phyloP scores from a whole-genome alignment of 305 asterid species.

The Fraxinus greggii region DNA sequence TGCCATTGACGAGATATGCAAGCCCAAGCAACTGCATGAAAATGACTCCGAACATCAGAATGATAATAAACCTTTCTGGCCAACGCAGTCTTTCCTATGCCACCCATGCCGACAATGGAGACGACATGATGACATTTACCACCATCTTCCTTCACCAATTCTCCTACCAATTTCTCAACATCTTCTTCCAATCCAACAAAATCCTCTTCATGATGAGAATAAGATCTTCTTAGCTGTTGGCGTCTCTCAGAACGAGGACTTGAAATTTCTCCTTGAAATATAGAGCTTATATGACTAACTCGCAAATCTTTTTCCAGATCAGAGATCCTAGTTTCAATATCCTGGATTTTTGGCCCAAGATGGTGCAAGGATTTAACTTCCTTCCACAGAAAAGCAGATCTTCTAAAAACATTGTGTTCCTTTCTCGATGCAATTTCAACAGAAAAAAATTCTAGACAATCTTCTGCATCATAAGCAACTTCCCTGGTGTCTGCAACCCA shows the following conservation, averaged over 20 bases:
- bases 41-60: slow-evolving; percentile 21
- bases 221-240: slow-evolving; percentile 29
- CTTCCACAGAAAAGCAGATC: slow-evolving; percentile 12
- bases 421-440: slow-evolving; percentile 24
- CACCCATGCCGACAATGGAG: slow-evolving; percentile 45
- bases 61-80: slow-evolving; percentile 44
- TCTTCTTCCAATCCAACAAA: slow-evolving; percentile 47
- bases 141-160: slow-evolving; percentile 23
- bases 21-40: slow-evolving; percentile 46
- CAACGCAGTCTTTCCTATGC: slow-evolving; percentile 52
- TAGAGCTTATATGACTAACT: slow-evolving; percentile 24
- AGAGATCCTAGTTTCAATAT: slow-evolving; percentile 34
- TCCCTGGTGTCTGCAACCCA: slow-evolving; percentile 53
- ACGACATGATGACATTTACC: slow-evolving; percentile 22
- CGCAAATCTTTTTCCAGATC: slow-evolving; percentile 32
- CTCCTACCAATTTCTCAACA: slow-evolving; percentile 32
- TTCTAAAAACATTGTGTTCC: slow-evolving; percentile 21
- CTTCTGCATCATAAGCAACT: slow-evolving; percentile 39
- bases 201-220: slow-evolving; percentile 44
- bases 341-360: slow-evolving; percentile 21
- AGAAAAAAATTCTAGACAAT: slow-evolving; percentile 26
- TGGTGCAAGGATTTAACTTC: slow-evolving; percentile 22
- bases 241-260: slow-evolving; percentile 16
- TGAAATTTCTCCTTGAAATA: slow-evolving; percentile 14
- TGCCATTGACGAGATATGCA: slow-evolving; percentile 52